These are phyloP conservation scores for Chenopodium quinoa DNA, from an alignment of 148 eudicot species.

Conservation along the genomic window DNA sequence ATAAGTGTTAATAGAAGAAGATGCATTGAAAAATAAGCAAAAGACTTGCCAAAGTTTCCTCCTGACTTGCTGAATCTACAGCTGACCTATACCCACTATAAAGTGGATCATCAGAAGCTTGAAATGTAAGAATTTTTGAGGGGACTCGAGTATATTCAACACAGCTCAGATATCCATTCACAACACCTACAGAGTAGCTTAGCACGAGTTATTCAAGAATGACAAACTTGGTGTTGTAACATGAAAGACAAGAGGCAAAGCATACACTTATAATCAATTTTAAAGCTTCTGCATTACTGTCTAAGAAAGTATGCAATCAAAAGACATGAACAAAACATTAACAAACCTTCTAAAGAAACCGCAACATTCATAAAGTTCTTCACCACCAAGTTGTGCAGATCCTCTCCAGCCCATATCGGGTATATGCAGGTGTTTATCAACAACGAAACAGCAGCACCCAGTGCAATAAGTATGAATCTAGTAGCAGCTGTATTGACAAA, in stretches of 20 bases:
- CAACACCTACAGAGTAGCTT: constrained; percentile 54
- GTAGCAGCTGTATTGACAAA: constrained; percentile 66
- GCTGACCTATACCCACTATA: constrained; percentile 79
- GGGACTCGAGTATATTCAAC: constrained; percentile 67
- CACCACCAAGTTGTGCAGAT: constrained; percentile 74
- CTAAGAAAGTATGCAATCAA: background rate
- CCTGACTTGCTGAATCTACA: constrained; percentile 73
- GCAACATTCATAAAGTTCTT: constrained; percentile 78
- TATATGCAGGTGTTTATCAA: constrained; percentile 65
- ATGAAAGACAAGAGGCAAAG: constrained; percentile 11
- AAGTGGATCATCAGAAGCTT: constrained; percentile 77
- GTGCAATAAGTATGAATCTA: constrained; percentile 75
- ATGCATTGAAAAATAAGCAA: background rate
- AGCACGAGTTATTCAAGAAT: constrained; percentile 17
- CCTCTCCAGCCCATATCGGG: constrained; percentile 98
- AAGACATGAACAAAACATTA: constrained; percentile 3
- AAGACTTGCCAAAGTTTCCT: constrained; percentile 66
- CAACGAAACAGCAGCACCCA: constrained; percentile 81
- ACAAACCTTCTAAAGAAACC: constrained; percentile 75
- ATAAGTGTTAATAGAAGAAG: background rate
- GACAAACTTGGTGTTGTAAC: constrained; percentile 14
- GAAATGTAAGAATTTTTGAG: constrained; percentile 72
- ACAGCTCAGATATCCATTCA: constrained; percentile 68
- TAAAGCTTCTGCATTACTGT: background rate
- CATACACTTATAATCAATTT: background rate